Base-by-base conservation (phyloP, 1,139 yeast species). In the Candida sojae region DNA sequence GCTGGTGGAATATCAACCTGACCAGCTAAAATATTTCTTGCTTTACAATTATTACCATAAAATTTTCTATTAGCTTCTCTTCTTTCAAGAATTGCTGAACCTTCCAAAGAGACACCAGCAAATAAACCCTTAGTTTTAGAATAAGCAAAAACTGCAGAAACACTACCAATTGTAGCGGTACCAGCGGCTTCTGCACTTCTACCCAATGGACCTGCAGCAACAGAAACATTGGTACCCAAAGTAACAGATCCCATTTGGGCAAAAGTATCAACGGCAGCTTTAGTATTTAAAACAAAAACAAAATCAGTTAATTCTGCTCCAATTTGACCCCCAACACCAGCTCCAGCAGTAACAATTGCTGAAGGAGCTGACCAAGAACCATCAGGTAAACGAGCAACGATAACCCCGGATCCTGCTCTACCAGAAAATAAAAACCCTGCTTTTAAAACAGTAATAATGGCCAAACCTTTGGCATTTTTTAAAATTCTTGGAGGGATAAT, bases 321-420 rank as follows among this genome's bases (percentile, higher is more conserved):
- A 57, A 93, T 82, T 71, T 91, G 96, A 39, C 99, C 99, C 50
- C 99, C 99, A 5, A 95, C 97, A 61, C 99, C 98, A 3, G 97
- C 98, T 58, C 99, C 99, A 1, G 97, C 98, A 26, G 97, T 88
- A 44, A 84, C 86, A 58, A 93, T 87, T 8, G 97, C 99, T 2
- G 96, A 86, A 1, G 99, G 99, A 0, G 98, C 95, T n/a, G 97
- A 90, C 99, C 99, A 93, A 0, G 84, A 70, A 1, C 98, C 98
- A 67, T 93, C 99, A 2, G 95, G 95, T 46, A 93, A 77, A 53
- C 98, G 77, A 6, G 98, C 97, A 29, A 93, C 95, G 54, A 93
- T 88, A 33, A 93, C 90, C 53, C 99, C 99, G 1, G 97, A 89
- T 25, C 99, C 99, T 1, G 97, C 98, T 66, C 99, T 82, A 32